phyloP scores from a whole-genome alignment of 371 early-diverging fungal species.

The Apophysomyces ossiformis region DNA sequence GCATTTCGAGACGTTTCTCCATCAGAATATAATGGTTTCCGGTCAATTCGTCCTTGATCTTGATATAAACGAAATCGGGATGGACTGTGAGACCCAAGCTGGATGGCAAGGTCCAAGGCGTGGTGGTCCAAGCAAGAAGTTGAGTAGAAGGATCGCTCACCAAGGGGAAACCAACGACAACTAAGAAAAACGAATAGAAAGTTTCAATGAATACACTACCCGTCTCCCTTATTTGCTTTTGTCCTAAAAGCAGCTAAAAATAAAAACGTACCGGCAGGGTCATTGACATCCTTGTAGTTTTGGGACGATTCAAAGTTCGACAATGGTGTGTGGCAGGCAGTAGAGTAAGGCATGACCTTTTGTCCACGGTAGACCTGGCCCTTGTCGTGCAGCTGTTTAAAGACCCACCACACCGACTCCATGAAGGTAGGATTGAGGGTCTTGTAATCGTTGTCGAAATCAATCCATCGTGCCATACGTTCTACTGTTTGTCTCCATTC shows the following conservation, averaged over 20 bases:
- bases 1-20: slow-evolving; percentile 79
- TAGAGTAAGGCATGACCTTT: slow-evolving; percentile 99
- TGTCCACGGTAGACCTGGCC: slow-evolving; percentile 98
- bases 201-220: not conserved
- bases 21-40: slow-evolving; percentile 87
- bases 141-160: slow-evolving; percentile 78
- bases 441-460: slow-evolving; percentile 99
- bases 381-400: slow-evolving; percentile 97
- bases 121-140: slow-evolving; percentile 99
- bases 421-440: slow-evolving; percentile 96
- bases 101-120: slow-evolving; percentile 99
- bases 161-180: slow-evolving; percentile 97
- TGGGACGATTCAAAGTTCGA: slow-evolving; percentile 99
- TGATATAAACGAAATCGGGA: slow-evolving; percentile 93
- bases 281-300: slow-evolving; percentile 99
- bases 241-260: not conserved
- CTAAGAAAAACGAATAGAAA: slow-evolving; percentile 30
- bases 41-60: slow-evolving; percentile 86
- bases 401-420: slow-evolving; percentile 99
- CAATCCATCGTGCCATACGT: slow-evolving; percentile 99
- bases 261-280: slow-evolving; percentile 81
- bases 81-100: slow-evolving; percentile 97
- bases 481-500: slow-evolving; percentile 99
- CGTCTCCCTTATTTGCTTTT: too few species aligned
- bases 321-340: slow-evolving; percentile 96